phyloP scores from a whole-genome alignment of 1,139 yeast genomes.

The Scheffersomyces stambukii region DNA sequence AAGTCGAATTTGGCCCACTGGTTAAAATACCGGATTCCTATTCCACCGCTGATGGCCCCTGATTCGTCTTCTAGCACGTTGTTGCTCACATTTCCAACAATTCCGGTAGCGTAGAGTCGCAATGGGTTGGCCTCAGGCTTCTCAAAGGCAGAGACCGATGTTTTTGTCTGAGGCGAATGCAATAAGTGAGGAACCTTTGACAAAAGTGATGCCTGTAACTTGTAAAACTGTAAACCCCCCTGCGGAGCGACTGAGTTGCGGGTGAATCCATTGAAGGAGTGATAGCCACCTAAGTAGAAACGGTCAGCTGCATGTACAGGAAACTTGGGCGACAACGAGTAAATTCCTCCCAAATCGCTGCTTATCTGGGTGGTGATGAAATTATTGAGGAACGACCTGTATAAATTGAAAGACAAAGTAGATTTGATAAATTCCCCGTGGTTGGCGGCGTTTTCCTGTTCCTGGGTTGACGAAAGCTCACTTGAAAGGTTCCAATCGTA shows the following conservation, averaged over 20 bases:
- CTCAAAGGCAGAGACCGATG: slow-evolving; percentile 8
- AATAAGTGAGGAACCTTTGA: slow-evolving; percentile 34
- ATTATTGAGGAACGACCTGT: slow-evolving; percentile 35
- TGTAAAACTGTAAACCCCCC: slow-evolving; percentile 43
- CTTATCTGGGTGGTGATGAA: slow-evolving; percentile 33
- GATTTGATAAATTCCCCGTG: slow-evolving; percentile 25
- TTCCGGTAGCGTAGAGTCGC: slow-evolving; percentile 36
- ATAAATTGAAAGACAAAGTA: slow-evolving; percentile 23
- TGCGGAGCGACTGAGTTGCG: slow-evolving; percentile 31
- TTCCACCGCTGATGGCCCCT: slow-evolving; percentile 34
- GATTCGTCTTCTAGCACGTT: slow-evolving; percentile 21
- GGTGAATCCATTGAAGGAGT: slow-evolving; percentile 36
- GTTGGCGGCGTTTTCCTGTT: slow-evolving; percentile 19
- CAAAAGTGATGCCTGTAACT: slow-evolving; percentile 29
- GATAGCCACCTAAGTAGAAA: slow-evolving; percentile 46
- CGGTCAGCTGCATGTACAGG: slow-evolving; percentile 44
- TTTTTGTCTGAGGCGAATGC: slow-evolving; percentile 9
- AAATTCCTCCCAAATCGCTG: slow-evolving; percentile 34
- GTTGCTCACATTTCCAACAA: slow-evolving; percentile 28
- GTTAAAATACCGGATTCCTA: slow-evolving; percentile 41
- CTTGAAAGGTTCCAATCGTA: slow-evolving; percentile 15
- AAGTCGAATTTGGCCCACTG: slow-evolving; percentile 46
- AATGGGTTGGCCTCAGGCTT: slow-evolving; percentile 33
- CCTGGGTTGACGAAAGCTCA: slow-evolving; percentile 34
- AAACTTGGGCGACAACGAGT: slow-evolving; percentile 16